These are phyloP conservation scores for Curvularia lunata DNA, from an alignment of 2,329 filamentous ascomycete species.

Conservation along the genomic window DNA sequence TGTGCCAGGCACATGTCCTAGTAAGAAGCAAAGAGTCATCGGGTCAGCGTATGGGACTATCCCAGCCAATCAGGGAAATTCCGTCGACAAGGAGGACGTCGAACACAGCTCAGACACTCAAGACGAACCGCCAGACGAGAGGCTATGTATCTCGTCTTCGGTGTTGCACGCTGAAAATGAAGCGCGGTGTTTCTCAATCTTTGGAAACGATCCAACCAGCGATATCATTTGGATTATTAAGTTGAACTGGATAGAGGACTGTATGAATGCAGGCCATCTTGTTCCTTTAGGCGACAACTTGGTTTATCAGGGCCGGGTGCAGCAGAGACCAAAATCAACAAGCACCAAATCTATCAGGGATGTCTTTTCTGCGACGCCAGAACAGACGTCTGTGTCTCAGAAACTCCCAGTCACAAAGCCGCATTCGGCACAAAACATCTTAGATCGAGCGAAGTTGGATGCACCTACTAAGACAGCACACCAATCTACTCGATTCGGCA, in stretches of 20 bases:
- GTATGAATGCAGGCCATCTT: constrained; percentile 50
- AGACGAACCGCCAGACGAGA: constrained; percentile 14
- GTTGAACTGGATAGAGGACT: constrained; percentile 61
- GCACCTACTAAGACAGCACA: constrained; percentile 33
- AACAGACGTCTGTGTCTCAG: constrained; percentile 24
- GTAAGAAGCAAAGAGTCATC: constrained; percentile 28
- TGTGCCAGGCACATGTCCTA: constrained; percentile 16
- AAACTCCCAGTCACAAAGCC: constrained; percentile 29
- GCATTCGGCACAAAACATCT: constrained; percentile 47
- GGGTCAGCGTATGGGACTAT: constrained; percentile 13
- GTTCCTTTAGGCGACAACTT: constrained; percentile 58
- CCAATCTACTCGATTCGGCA: constrained; percentile 21
- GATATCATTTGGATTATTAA: constrained; percentile 58
- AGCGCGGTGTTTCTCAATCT: constrained; percentile 16
- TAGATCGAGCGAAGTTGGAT: constrained; percentile 62
- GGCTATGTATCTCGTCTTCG: constrained; percentile 15
- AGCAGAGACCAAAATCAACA: constrained; percentile 45
- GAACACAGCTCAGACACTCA: constrained; percentile 22
- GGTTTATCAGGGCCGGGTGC: constrained; percentile 58
- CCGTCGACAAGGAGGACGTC: constrained; percentile 34
- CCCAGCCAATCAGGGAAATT: constrained; percentile 22
- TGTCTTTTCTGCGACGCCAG: constrained; percentile 16
- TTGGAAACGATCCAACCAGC: constrained; percentile 21
- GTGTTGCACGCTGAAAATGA: constrained; percentile 12
- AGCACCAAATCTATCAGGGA: constrained; percentile 29